Base-by-base conservation (phyloP, 1,284 basidiomycete genomes). In the Sporisorium exsertum region DNA sequence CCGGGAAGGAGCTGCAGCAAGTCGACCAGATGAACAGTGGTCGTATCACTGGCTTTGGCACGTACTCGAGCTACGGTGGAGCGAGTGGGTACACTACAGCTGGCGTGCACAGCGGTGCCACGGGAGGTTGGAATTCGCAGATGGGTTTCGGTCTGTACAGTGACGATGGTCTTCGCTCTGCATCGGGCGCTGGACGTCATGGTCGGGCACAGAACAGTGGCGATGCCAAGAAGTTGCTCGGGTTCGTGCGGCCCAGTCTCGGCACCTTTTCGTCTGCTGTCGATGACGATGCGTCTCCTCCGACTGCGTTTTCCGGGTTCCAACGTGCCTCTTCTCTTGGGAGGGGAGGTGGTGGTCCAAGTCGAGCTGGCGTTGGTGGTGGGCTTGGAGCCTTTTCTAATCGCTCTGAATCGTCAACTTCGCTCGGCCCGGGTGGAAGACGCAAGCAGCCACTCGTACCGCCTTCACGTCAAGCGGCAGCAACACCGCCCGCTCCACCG, bases 21-120 rank as follows among this genome's bases (percentile, higher is more conserved):
- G 64, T 73, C 32, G 64, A 77, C 35, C 58, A 68, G 61, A 58
- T 71, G 61, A 67, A 74, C 46, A 43, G 50, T 9, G 76, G 64
- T 15, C 46, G 72, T 20, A 67, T 66, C 8, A 70, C 45, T n/a
- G 72, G 66, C 1, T 75, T 75, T 16, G 67, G 63, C 0, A 64
- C 63, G 0, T 75, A 70, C 24, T 58, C 60, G 27, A 70, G 71
- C 58, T 71, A 78, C 24, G 71, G 72, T 6, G 67, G 64, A 15
- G 50, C 50, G 22, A 68, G 76, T 27, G 71, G 71, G 15, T 65
- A 68, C 35, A 58, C 18, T 2, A 47, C 71, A 1, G 29, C 47
- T 5, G 71, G 64, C 6, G 71, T 73, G 24, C 71, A 73, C 47
- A 74, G 66, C 29, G 67, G 66, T 13, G 72, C 72, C 18, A 70